Evolutionary conservation across 129 eudicot genomes (phyloP).

Genomic region (Chrysanthemum seticuspe): DNA sequence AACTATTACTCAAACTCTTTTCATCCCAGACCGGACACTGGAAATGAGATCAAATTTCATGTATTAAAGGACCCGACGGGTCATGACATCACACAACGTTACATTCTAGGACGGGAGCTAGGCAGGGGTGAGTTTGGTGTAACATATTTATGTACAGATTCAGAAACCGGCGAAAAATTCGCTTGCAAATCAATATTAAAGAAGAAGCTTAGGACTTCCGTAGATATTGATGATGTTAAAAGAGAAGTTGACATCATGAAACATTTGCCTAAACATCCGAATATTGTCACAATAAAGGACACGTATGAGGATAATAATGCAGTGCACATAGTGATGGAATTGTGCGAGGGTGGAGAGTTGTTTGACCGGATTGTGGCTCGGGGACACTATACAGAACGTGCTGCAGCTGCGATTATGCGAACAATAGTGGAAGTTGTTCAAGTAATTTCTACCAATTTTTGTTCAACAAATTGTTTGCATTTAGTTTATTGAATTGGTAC

Average conservation of each 20-base stretch:
- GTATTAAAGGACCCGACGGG: conserved; percentile 67
- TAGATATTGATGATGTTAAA: conserved; percentile 80
- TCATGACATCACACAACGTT: conserved; percentile 41
- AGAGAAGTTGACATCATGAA: conserved; percentile 86
- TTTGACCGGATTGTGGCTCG: conserved; percentile 80
- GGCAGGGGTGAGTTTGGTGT: conserved; percentile 87
- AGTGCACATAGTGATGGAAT: conserved; percentile 79
- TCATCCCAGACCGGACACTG: conserved; percentile 41
- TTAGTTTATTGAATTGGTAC: background rate
- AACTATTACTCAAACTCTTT: conserved; percentile 52
- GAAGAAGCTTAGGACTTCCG: conserved; percentile 70
- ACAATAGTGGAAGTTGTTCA: conserved; percentile 86
- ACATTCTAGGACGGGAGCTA: conserved; percentile 67
- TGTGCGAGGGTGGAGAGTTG: conserved; percentile 86
- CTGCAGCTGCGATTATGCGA: conserved; percentile 63
- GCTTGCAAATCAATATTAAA: conserved; percentile 84
- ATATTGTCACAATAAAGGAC: conserved; percentile 61
- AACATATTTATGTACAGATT: conserved; percentile 78
- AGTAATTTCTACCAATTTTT: conserved; percentile 31
- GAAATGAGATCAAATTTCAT: conserved; percentile 34
- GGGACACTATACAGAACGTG: conserved; percentile 85
- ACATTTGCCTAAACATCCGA: conserved; percentile 73
- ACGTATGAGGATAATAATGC: conserved; percentile 81
- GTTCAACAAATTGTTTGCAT: background rate
- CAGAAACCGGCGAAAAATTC: conserved; percentile 43